A percentile compares a stretch with the other conserved stretches of the same genome.
These are phyloP conservation scores for Fraxinus dipetala DNA, from an alignment of 305 asterid genomes.

Conservation along the genomic window DNA sequence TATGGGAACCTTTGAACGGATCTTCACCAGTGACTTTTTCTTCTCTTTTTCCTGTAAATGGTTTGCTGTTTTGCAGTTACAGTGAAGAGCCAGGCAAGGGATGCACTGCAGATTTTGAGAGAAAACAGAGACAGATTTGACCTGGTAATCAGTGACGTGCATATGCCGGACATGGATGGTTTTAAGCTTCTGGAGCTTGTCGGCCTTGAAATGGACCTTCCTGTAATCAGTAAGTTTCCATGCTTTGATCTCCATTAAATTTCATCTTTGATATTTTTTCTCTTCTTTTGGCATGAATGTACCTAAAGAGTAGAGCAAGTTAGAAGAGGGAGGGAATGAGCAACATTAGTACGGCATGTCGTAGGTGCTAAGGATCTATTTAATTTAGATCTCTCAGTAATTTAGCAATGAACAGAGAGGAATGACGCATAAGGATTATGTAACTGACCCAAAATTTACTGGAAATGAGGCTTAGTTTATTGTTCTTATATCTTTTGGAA, in stretches of 20 bases:
- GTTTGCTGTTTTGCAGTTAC: constrained; percentile 22
- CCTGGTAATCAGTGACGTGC: constrained; percentile 31
- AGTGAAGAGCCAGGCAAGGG: constrained; percentile 19
- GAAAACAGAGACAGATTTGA: constrained; percentile 30
- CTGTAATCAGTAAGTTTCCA: constrained; percentile 56
- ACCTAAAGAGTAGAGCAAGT: background rate
- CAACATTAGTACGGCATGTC: background rate
- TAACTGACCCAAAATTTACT: background rate
- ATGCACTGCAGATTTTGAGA: constrained; percentile 24
- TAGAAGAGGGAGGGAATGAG: background rate
- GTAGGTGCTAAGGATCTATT: background rate
- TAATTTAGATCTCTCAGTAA: background rate
- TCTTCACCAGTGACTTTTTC: background rate
- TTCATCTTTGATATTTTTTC: background rate
- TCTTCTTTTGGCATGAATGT: background rate
- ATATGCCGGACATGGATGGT: constrained; percentile 20
- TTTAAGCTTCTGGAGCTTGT: constrained; percentile 31
- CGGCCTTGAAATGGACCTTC: constrained; percentile 77
- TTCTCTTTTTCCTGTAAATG: constrained; percentile 18
- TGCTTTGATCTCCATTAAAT: constrained; percentile 1
- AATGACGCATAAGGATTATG: background rate
- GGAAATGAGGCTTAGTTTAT: background rate
- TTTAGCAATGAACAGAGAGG: background rate
- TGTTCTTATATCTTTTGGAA: background rate
- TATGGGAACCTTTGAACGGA: background rate